Percentiles rank a stretch among this genome's conserved stretches.
These are phyloP conservation scores for Shiraia sp. DNA, from an alignment of 2,329 filamentous ascomycete genomes.

Conservation along the genomic window DNA sequence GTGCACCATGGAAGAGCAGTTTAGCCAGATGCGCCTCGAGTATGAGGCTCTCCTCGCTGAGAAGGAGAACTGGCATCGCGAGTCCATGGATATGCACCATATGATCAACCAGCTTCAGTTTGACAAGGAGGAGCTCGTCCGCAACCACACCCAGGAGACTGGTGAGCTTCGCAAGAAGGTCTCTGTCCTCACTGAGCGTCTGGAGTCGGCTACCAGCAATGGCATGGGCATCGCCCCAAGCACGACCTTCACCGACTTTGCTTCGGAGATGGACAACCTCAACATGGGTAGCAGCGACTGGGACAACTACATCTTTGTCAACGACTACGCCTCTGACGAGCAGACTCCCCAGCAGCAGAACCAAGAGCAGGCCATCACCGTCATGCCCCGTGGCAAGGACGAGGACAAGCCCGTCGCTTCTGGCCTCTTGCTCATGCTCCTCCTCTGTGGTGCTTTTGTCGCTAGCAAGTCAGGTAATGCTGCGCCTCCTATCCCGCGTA, in stretches of 20 bases:
- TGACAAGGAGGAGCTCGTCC: conserved; percentile 91
- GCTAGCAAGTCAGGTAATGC: conserved; percentile 80
- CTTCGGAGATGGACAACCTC: conserved; percentile 81
- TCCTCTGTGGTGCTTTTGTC: conserved; percentile 94
- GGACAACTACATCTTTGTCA: conserved; percentile 80
- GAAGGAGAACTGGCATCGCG: conserved; percentile 70
- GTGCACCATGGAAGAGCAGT: conserved; percentile 75
- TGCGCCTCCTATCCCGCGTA: conserved; percentile 71
- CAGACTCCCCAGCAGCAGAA: conserved; percentile 40
- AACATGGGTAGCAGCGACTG: conserved; percentile 76
- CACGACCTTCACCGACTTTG: conserved; percentile 70
- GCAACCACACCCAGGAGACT: conserved; percentile 85
- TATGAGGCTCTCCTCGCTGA: conserved; percentile 52
- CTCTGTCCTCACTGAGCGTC: conserved; percentile 73
- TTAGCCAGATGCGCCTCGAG: conserved; percentile 69
- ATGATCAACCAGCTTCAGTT: conserved; percentile 76
- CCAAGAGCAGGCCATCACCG: conserved; percentile 45
- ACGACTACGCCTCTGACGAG: conserved; percentile 68
- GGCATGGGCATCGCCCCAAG: conserved; percentile 56
- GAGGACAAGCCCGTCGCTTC: conserved; percentile 70
- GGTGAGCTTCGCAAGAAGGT: conserved; percentile 92
- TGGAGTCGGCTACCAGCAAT: conserved; percentile 61
- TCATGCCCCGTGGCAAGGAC: conserved; percentile 49
- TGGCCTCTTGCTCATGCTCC: conserved; percentile 87
- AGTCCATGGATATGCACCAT: conserved; percentile 74